phyloP scores from a whole-genome alignment of 2,329 filamentous ascomycete genomes.

The Paecilomyces sp. region DNA sequence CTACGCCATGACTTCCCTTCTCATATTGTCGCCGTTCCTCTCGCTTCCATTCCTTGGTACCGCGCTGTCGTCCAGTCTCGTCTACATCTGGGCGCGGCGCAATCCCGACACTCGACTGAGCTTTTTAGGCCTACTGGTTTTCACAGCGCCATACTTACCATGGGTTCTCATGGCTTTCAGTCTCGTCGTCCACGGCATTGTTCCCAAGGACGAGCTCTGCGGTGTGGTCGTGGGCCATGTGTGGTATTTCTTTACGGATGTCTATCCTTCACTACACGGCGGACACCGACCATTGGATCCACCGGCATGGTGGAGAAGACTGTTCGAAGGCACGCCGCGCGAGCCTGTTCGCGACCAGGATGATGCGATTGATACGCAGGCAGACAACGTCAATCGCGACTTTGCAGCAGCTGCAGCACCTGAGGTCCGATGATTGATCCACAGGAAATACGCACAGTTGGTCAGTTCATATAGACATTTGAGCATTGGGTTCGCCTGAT shows the following conservation, averaged over 20 bases:
- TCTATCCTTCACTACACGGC: conserved; percentile 85
- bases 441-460: neutral
- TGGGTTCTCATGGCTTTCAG: conserved; percentile 95
- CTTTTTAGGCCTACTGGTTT: conserved; percentile 80
- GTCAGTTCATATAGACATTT: too few relatives aligned
- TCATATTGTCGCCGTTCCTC: conserved; percentile 76
- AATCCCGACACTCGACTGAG: conserved; percentile 89
- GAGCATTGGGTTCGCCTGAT: too few relatives aligned
- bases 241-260: conserved; percentile 97
- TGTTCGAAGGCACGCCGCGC: conserved; percentile 56
- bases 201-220: conserved; percentile 94
- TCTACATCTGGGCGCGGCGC: conserved; percentile 95
- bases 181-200: conserved; percentile 76
- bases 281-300: conserved; percentile 82
- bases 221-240: conserved; percentile 91
- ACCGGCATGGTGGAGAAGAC: conserved; percentile 77
- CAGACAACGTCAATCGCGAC: conserved; percentile 22
- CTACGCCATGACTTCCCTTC: conserved; percentile 72
- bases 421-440: conserved; percentile 19
- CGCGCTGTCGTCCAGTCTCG: conserved; percentile 81
- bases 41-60: conserved; percentile 93
- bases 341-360: conserved; percentile 3
- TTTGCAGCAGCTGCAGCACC: conserved; percentile 26
- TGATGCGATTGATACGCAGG: conserved; percentile 14
- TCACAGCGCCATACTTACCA: conserved; percentile 88